phyloP scores from a whole-genome alignment of 306 rosid genomes.

The Malus orientalis region DNA sequence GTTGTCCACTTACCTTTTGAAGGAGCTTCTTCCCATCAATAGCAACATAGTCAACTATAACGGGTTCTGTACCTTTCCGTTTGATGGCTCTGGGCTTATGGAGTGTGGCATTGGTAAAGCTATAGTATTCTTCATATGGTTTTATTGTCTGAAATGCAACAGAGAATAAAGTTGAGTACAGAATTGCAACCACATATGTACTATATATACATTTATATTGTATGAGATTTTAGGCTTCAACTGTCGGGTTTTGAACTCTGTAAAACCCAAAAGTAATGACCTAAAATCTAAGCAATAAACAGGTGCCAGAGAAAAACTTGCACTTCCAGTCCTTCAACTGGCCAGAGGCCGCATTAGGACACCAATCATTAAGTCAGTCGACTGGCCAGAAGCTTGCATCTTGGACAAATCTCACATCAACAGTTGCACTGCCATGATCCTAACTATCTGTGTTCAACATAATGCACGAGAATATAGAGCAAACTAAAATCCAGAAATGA shows the following conservation, averaged over 20 bases:
- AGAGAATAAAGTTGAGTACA: background rate
- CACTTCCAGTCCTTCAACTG: no score
- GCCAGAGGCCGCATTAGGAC: no score
- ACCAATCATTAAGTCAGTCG: no score
- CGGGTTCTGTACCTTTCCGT: constrained; percentile 78
- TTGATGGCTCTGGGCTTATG: constrained; percentile 16
- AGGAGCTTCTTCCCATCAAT: constrained; percentile 52
- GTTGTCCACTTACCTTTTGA: constrained; percentile 51
- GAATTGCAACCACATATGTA: background rate
- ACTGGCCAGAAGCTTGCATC: no score
- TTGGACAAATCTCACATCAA: background rate
- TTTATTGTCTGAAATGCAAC: constrained; percentile 49
- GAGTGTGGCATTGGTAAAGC: constrained; percentile 48
- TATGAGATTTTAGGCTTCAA: background rate
- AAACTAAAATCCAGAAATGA: background rate
- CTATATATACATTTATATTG: no score
- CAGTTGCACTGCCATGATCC: background rate
- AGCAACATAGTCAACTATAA: constrained; percentile 75
- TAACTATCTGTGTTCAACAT: background rate
- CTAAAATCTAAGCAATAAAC: background rate
- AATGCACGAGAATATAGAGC: background rate
- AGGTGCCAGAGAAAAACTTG: no score
- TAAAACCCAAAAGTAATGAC: background rate
- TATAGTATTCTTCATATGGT: constrained; percentile 70
- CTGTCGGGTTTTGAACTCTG: background rate